phyloP scores from a whole-genome alignment of 2,329 filamentous ascomycete genomes.

The Scorias spongiosa region DNA sequence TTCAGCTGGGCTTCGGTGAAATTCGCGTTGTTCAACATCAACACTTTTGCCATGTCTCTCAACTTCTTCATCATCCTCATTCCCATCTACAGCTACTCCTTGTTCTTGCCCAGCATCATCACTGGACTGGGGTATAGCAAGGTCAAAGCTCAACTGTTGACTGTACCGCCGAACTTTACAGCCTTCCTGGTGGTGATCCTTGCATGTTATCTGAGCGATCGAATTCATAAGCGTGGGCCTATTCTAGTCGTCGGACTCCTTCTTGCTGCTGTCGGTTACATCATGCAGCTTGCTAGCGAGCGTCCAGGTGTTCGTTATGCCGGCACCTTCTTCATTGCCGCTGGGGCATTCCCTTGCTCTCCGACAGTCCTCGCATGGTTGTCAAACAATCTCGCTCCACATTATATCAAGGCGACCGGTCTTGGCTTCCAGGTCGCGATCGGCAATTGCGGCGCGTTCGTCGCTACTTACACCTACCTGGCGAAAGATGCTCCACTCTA shows the following conservation, averaged over 20 bases:
- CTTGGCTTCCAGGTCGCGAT: slow-evolving; percentile 27
- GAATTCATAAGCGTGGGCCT: slow-evolving; percentile 19
- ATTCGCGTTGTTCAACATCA: slow-evolving; percentile 19
- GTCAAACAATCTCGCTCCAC: slow-evolving; percentile 29
- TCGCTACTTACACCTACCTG: slow-evolving; percentile 31
- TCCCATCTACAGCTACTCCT: slow-evolving; percentile 28
- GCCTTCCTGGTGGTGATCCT: slow-evolving; percentile 15
- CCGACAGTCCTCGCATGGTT: slow-evolving; percentile 24
- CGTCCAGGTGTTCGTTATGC: slow-evolving; percentile 22
- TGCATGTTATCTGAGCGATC: slow-evolving; percentile 15
- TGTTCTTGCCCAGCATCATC: slow-evolving; percentile 34
- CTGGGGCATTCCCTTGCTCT: slow-evolving; percentile 18
- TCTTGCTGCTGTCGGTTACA: slow-evolving; percentile 24
- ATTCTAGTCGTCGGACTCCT: slow-evolving; percentile 15
- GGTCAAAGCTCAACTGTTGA: slow-evolving; percentile 26
- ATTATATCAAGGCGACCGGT: slow-evolving; percentile 29
- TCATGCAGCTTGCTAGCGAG: slow-evolving; percentile 22
- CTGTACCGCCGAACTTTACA: slow-evolving; percentile 23
- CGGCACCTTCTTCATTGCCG: slow-evolving; percentile 25
- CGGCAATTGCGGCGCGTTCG: slow-evolving; percentile 29
- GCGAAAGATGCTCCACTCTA: slow-evolving; percentile 27
- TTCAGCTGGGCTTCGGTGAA: slow-evolving; percentile 19
- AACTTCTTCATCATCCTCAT: slow-evolving; percentile 21
- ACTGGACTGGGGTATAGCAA: slow-evolving; percentile 26
- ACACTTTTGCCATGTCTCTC: slow-evolving; percentile 18